Percentiles rank a stretch among this genome's conserved stretches.
phyloP scores from a whole-genome alignment of 306 rosid genomes.

The Fragaria ananassa region DNA sequence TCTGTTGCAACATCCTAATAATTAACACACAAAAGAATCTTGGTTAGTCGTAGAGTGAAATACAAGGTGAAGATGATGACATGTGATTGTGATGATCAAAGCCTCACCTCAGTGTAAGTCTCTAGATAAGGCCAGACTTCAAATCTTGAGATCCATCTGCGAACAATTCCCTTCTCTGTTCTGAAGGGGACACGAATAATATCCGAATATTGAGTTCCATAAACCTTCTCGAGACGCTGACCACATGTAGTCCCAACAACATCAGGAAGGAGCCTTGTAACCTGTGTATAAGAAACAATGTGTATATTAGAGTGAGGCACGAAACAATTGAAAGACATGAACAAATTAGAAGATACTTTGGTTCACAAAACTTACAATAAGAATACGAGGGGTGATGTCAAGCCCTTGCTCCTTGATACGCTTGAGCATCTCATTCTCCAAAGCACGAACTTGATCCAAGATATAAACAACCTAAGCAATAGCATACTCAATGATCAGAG shows the following conservation, averaged over 20 bases:
- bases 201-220: slow-evolving; percentile 57
- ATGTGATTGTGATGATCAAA: background rate
- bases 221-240: slow-evolving; percentile 86
- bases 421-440: slow-evolving; percentile 90
- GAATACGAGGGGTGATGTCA: slow-evolving; percentile 83
- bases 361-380: slow-evolving; percentile 54
- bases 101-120: slow-evolving; percentile 81
- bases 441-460: slow-evolving; percentile 99
- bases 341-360: background rate
- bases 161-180: slow-evolving; percentile 71
- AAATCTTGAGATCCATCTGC: slow-evolving; percentile 94
- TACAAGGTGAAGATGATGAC: background rate
- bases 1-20: slow-evolving; percentile 83
- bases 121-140: slow-evolving; percentile 99
- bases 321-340: background rate
- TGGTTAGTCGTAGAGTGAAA: slow-evolving; percentile 5
- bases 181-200: slow-evolving; percentile 96
- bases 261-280: slow-evolving; percentile 95
- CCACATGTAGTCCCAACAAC: slow-evolving; percentile 96
- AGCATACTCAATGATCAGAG: background rate
- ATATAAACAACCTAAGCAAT: slow-evolving; percentile 76
- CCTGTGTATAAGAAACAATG: slow-evolving; percentile 35
- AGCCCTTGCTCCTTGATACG: slow-evolving; percentile 89
- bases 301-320: slow-evolving; percentile 17
- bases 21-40: background rate